Evolutionary conservation across 441 rosid species (phyloP), one percentile per base, ranked within the genome.

Genomic region (Aquilaria agallochum): DNA sequence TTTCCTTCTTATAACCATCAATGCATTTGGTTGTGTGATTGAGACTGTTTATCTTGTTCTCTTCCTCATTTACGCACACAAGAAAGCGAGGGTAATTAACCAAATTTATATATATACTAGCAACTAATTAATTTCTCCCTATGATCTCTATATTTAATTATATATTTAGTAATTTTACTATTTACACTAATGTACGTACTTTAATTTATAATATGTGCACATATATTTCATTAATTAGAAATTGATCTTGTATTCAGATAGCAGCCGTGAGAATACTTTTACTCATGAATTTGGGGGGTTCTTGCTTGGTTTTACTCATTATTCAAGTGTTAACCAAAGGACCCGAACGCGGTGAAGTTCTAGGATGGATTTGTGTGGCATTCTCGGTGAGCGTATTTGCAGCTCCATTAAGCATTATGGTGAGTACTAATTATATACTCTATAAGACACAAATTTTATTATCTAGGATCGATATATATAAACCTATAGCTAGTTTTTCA

Each of bases 401-500:
- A 46, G 87, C 89, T 44, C 92, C 92, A 50, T 69, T 86, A 57
- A 79, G 83, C 67, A 73, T 78, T 36, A 65, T 83, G 78, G 89
- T 86, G 55, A 73, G 72, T 33, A 20, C 27, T 20, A 20, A 20
- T 20, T 20, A 20, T 20, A 20, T 20, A 1, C 27, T 20, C 27
- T 20, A 20, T 20, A 20, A 20, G 27, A 20, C 27, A 20, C 27
- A 20, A 20, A 20, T 20, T 20, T 20, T 20, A 20, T 20, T 20
- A 20, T 20, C 27, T 20, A 20, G 27, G 27, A 20, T 20, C 27
- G 27, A 20, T 20, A 20, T 20, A 20, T 20, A 20, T 20, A 20
- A 20, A 20, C 27, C 27, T 20, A 20, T 20, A 20, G 27, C 27
- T 20, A 20, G 27, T 20, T 20, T 20, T 20, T 20, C 27, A 20